Base-by-base conservation (phyloP, 352 stramenopile genomes). In the Phytopythium montanum region DNA sequence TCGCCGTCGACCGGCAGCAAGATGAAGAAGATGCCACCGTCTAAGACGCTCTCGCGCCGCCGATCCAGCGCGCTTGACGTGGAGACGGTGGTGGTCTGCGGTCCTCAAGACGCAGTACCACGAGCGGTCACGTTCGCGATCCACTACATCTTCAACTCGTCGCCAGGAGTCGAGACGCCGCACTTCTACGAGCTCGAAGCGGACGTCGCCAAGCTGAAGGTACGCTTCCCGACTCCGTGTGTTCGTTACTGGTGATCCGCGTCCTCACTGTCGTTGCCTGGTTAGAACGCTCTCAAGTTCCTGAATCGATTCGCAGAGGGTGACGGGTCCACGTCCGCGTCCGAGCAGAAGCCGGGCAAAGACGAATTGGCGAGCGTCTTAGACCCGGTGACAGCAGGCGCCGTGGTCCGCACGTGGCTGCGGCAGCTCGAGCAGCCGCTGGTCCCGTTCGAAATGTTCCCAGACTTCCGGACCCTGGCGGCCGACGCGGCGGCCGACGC, bases 101-200 rank as follows among this genome's bases (percentile, higher is more conserved):
- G 70, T 1, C 58, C 76, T 3, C 65, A 69, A 16, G 80, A 92
- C 29, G 59, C 61, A 23, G 70, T 94, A 7, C 84, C 84, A 8
- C 78, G 73, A 33, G 71, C 81, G 3, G 68, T 88, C 41, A 66
- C 80, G 18, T 73, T 73, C 39, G 77, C 80, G 33, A 88, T 94
- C 59, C 80, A 94, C 45, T 94, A 88, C 60, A 94, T 94, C 44
- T 92, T 89, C 56, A 76, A 94, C 49, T 92, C 81, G 34, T 80
- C 73, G 16, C 81, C 84, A 36, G 84, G 84, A 4, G 90, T 94
- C 45, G 84, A 94, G 62, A 94, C 79, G 0, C 63, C 77, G 33
- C 69, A 63, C 19, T 94, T 94, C 52, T 94, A 94, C 66, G 76
- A 90, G 60, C 34, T 65, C 1, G 79, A 90, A 10, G 62, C 74